Base-by-base conservation (phyloP, 2,329 filamentous ascomycete species). In the Fusarium drepaniforme region DNA sequence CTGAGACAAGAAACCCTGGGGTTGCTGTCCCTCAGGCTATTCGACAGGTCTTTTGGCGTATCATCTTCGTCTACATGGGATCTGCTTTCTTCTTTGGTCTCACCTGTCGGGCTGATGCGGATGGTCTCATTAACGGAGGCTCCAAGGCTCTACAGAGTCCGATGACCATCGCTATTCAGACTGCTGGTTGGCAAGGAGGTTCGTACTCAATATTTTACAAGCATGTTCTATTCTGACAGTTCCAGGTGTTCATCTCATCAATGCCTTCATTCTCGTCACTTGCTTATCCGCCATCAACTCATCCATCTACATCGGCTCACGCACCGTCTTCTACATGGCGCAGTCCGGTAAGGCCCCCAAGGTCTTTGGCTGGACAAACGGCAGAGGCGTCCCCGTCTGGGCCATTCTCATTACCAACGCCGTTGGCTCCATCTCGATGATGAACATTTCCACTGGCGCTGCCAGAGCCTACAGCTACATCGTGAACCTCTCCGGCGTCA, bases 311-410 rank as follows among this genome's bases (percentile, higher is more conserved):
- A 94, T 96, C 75, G 91, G 91, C 53, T 93, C 92, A 4, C 90
- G 94, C 25, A 95, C 93, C 0, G 83, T 96, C 2, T 84, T 95
- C 0, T 95, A 91, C 84, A 93, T 96, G 90, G 93, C 93, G 0
- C 91, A 94, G 77, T 90, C 91, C 53, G 87, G 90, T 57, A 94
- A 93, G 81, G 94, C 93, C 0, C 94, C 94, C 0, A 84, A 83
- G 23, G 88, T 96, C 76, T 85, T 96, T 2, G 92, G 92, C 49
- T 90, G 89, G 81, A 94, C 93, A 3, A 90, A 93, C 80, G 85
- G 84, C 28, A 87, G 90, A 16, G 93, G 93, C 30, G 88, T 91
- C 5, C 89, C 89, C 3, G 88, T 89, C 77, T 89, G 81, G 81
- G 93, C 82, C 76, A 88, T 96, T 51, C 78, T 93, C 3, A 86